These are phyloP conservation scores for Pestalotiopsis sp. DNA, from an alignment of 2,329 filamentous ascomycete genomes.

Conservation along the genomic window DNA sequence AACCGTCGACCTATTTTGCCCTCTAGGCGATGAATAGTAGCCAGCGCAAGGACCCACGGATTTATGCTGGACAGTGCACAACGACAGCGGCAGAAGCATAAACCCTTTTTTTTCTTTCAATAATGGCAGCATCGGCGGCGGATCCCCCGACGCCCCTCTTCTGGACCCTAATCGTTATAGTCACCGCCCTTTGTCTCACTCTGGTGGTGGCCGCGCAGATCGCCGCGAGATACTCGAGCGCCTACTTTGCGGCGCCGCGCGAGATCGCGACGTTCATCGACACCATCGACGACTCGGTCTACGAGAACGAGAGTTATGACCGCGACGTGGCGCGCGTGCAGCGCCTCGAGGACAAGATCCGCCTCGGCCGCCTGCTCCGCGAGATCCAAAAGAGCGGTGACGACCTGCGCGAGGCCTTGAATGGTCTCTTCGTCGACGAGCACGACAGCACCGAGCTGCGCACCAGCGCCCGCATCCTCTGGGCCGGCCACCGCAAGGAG, in stretches of 20 bases:
- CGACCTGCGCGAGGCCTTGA: conserved; percentile 61
- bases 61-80: conserved; percentile 2
- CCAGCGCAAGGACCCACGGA: neutral
- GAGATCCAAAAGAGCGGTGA: conserved; percentile 63
- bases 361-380: conserved; percentile 56
- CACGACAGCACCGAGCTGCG: conserved; percentile 43
- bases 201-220: conserved; percentile 55
- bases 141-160: conserved; percentile 45
- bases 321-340: conserved; percentile 57
- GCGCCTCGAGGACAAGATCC: conserved; percentile 62
- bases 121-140: conserved; percentile 40
- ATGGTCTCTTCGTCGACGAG: conserved; percentile 48
- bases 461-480: conserved; percentile 53
- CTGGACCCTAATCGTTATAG: conserved; percentile 58
- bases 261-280: conserved; percentile 61
- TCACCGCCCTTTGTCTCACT: conserved; percentile 58
- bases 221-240: conserved; percentile 50
- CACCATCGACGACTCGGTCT: conserved; percentile 60
- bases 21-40: conserved; percentile 3
- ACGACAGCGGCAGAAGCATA: neutral
- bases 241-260: conserved; percentile 57
- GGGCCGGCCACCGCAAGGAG: conserved; percentile 54
- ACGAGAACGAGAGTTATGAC: conserved; percentile 66
- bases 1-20: neutral
- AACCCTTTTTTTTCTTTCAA: neutral